Percentiles rank a stretch among this genome's conserved stretches.
Evolutionary conservation across 108 stramenopile species (phyloP).

Genomic region (Nitzschia sp.): DNA sequence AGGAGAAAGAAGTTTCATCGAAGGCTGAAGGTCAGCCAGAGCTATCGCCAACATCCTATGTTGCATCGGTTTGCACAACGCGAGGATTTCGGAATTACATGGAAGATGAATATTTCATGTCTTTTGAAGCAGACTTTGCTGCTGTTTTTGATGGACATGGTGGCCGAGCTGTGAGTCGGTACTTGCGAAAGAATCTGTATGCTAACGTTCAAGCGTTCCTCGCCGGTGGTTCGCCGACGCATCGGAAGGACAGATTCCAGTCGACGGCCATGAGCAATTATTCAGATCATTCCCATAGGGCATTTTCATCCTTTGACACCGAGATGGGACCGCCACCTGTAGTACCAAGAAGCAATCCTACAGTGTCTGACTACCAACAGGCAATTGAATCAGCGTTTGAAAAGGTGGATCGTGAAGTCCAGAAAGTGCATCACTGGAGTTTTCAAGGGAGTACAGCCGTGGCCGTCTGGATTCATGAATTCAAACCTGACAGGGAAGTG

Average conservation of each 20-base stretch:
- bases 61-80: slow-evolving; percentile 37
- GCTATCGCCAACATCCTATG: slow-evolving; percentile 8
- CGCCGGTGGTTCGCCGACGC: not conserved
- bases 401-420: slow-evolving; percentile 68
- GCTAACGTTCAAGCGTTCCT: slow-evolving; percentile 60
- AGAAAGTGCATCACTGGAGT: slow-evolving; percentile 65
- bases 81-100: slow-evolving; percentile 69
- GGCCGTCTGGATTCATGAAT: slow-evolving; percentile 69
- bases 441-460: slow-evolving; percentile 89
- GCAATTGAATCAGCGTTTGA: slow-evolving; percentile 57
- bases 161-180: slow-evolving; percentile 76
- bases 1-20: not conserved
- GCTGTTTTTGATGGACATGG: slow-evolving; percentile 98
- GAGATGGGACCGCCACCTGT: not conserved
- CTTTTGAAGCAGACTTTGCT: slow-evolving; percentile 51
- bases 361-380: slow-evolving; percentile 18
- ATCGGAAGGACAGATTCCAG: slow-evolving; percentile 22
- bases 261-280: not conserved
- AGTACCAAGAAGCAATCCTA: slow-evolving; percentile 1
- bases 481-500: not conserved
- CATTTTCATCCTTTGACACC: not conserved
- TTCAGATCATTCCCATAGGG: not conserved
- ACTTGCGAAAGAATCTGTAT: slow-evolving; percentile 77
- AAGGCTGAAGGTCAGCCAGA: not conserved
- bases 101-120: slow-evolving; percentile 80